Evolutionary conservation across 352 stramenopile species (phyloP).

Genomic region (Globisporangium canariense): DNA sequence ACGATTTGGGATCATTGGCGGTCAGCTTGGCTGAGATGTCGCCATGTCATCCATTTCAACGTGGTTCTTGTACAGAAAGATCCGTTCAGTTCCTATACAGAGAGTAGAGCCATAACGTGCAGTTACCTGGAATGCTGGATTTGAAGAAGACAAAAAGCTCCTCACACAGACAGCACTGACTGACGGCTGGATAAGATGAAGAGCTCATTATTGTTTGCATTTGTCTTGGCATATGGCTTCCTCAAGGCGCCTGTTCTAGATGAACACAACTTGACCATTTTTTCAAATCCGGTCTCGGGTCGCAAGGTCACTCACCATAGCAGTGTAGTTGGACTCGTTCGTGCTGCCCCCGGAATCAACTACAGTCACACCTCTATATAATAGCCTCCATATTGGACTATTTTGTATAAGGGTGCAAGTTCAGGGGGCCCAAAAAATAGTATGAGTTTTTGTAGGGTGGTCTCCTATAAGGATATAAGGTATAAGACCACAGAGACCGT

Average conservation of each 20-base stretch:
- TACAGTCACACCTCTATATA: slow-evolving; percentile 5
- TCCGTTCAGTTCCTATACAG: slow-evolving; percentile 1
- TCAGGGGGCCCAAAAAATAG: neutral
- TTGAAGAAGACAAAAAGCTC: neutral
- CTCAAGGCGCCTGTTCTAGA: neutral
- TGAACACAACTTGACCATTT: neutral
- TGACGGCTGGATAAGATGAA: neutral
- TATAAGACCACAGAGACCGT: slow-evolving; percentile 1
- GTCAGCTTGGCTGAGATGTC: neutral
- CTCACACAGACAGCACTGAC: neutral
- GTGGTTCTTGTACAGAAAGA: slow-evolving; percentile 8
- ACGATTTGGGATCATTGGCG: too few species aligned
- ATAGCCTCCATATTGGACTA: neutral
- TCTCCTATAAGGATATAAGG: slow-evolving; percentile 6
- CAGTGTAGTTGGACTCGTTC: slow-evolving; percentile 99
- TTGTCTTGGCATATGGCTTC: neutral
- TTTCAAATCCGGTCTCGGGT: slow-evolving; percentile 34
- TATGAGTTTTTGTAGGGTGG: slow-evolving; percentile 4
- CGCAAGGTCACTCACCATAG: slow-evolving; percentile 91
- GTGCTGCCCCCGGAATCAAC: slow-evolving; percentile 90
- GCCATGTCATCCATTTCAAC: slow-evolving; percentile 13
- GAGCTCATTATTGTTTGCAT: neutral
- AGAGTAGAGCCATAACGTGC: neutral
- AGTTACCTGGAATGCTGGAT: neutral
- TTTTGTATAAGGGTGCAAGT: slow-evolving; percentile 1